A percentile compares a stretch with the other conserved stretches of the same genome.
Evolutionary conservation across 2,329 filamentous ascomycete genomes (phyloP).

Genomic region (Calonectria honghensis): DNA sequence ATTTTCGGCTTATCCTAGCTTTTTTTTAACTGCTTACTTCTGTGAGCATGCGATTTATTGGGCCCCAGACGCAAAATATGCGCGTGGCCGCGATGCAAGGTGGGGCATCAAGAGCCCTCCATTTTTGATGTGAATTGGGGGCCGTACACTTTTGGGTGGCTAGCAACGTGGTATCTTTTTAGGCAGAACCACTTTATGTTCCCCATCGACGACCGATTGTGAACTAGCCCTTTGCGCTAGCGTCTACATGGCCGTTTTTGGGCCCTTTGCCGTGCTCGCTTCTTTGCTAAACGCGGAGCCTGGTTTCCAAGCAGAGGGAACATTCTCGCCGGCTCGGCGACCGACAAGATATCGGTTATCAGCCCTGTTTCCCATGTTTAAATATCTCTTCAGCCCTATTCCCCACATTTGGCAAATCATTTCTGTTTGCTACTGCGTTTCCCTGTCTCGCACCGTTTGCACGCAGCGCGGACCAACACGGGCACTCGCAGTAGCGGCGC

Average conservation of each 20-base stretch:
- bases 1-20: neutral
- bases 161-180: neutral
- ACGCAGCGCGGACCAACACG: neutral
- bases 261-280: neutral
- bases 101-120: neutral
- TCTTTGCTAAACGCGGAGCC: constrained; percentile 4
- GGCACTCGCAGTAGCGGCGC: neutral
- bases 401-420: constrained; percentile 3
- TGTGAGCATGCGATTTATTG: neutral
- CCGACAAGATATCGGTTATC: neutral
- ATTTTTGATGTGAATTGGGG: neutral
- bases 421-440: neutral
- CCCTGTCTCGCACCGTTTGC: neutral
- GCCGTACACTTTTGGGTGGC: neutral
- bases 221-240: neutral
- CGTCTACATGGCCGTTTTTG: neutral
- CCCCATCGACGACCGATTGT: neutral
- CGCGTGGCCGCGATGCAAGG: neutral
- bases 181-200: neutral
- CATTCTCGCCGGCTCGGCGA: neutral
- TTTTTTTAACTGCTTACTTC: neutral
- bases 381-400: constrained; percentile 17
- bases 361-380: neutral
- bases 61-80: neutral
- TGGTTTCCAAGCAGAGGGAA: neutral